phyloP scores from a whole-genome alignment of 108 stramenopile species.

The Schizochytrium sp. region DNA sequence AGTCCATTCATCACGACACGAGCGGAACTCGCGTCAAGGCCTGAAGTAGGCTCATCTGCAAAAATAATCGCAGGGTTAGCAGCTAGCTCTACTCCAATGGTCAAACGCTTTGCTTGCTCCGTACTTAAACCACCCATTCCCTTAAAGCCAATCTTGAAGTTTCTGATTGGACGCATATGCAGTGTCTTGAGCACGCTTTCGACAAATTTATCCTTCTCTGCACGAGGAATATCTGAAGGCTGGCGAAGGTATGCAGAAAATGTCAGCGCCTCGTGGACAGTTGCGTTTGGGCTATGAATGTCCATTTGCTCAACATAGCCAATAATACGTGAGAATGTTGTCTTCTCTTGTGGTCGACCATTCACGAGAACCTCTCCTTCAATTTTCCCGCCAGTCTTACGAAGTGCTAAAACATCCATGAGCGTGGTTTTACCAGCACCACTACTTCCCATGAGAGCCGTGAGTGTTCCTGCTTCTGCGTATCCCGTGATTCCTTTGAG shows the following conservation, averaged over 20 bases:
- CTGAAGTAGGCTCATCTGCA: slow-evolving; percentile 80
- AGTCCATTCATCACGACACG: slow-evolving; percentile 76
- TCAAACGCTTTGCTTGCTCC: slow-evolving; percentile 79
- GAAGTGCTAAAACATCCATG: slow-evolving; percentile 80
- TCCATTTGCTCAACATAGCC: slow-evolving; percentile 83
- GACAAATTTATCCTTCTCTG: slow-evolving; percentile 59
- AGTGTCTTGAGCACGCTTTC: slow-evolving; percentile 76
- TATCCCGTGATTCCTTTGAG: slow-evolving; percentile 59
- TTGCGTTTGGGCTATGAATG: slow-evolving; percentile 76
- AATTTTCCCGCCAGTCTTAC: slow-evolving; percentile 77
- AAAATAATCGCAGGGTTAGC: slow-evolving; percentile 81
- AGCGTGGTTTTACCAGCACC: slow-evolving; percentile 80
- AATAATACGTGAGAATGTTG: slow-evolving; percentile 61
- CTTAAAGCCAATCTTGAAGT: slow-evolving; percentile 78
- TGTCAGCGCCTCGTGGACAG: slow-evolving; percentile 78
- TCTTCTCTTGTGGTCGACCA: slow-evolving; percentile 71
- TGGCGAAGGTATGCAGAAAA: slow-evolving; percentile 68
- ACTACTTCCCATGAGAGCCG: slow-evolving; percentile 67
- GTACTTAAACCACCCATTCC: slow-evolving; percentile 78
- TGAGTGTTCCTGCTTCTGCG: slow-evolving; percentile 62
- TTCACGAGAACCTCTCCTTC: slow-evolving; percentile 78
- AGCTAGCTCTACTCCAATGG: slow-evolving; percentile 84
- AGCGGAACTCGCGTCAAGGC: slow-evolving; percentile 82
- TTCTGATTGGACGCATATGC: slow-evolving; percentile 78
- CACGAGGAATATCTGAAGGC: background rate